These are phyloP conservation scores for Zygosaccharomyces pseudobailii DNA, from an alignment of 1,139 yeast species.

Conservation along the genomic window DNA sequence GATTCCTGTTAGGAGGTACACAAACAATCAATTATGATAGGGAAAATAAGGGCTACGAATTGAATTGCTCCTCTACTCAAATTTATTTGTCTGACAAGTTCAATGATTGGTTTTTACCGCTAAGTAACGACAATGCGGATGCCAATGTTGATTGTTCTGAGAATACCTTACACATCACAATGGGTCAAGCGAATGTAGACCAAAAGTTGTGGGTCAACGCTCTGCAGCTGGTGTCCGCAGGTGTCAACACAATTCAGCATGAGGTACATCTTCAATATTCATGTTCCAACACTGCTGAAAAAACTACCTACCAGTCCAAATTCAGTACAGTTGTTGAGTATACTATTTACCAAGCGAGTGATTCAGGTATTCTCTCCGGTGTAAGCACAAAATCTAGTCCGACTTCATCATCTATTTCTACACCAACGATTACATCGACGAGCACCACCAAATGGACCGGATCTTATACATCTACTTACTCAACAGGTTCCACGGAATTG, in stretches of 20 bases:
- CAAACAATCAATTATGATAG: slow-evolving; percentile 27
- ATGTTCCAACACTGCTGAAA: slow-evolving; percentile 26
- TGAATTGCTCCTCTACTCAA: slow-evolving; percentile 31
- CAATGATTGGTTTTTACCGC: slow-evolving; percentile 35
- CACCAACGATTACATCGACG: slow-evolving; percentile 14
- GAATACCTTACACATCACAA: slow-evolving; percentile 18
- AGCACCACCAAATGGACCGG: slow-evolving; percentile 32
- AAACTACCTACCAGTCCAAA: slow-evolving; percentile 20
- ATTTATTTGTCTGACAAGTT: slow-evolving; percentile 26
- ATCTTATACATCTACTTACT: slow-evolving; percentile 18
- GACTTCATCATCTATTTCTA: neutral
- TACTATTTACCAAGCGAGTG: slow-evolving; percentile 18
- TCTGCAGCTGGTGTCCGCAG: slow-evolving; percentile 22
- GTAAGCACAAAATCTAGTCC: neutral
- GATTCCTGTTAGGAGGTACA: slow-evolving; percentile 28
- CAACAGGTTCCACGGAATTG: slow-evolving; percentile 12
- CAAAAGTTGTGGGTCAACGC: slow-evolving; percentile 29
- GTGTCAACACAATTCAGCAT: slow-evolving; percentile 22
- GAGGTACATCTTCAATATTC: slow-evolving; percentile 21
- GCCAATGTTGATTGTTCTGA: slow-evolving; percentile 23
- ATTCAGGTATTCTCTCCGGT: slow-evolving; percentile 12
- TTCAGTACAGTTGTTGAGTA: slow-evolving; percentile 17
- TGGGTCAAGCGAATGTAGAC: slow-evolving; percentile 20
- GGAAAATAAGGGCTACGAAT: slow-evolving; percentile 16
- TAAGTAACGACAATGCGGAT: slow-evolving; percentile 13